Evolutionary conservation across 2,329 filamentous ascomycete genomes (phyloP).

Genomic region (Mycosphaerella arachidis): DNA sequence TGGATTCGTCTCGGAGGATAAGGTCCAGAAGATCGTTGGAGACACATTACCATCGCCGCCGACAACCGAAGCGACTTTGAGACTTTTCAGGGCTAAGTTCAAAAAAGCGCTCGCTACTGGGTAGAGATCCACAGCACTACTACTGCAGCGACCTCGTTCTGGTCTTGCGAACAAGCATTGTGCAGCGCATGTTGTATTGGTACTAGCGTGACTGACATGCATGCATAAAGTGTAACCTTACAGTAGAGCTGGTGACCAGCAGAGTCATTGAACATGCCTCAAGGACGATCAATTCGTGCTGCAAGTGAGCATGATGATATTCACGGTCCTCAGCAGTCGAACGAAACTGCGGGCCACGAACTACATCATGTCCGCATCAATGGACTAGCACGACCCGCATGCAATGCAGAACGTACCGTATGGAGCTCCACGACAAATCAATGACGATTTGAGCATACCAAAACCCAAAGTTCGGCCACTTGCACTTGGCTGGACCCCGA

Average conservation of each 20-base stretch:
- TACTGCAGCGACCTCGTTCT: background rate
- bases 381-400: background rate
- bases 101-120: slow-evolving; percentile 29
- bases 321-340: background rate
- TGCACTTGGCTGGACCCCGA: background rate
- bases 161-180: background rate
- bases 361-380: background rate
- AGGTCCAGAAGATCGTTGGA: slow-evolving; percentile 30
- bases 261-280: background rate
- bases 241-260: background rate
- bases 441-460: background rate
- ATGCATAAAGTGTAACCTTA: background rate
- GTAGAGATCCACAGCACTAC: slow-evolving; percentile 1
- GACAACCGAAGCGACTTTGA: slow-evolving; percentile 28
- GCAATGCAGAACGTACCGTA: background rate
- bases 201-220: background rate
- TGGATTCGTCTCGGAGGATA: slow-evolving; percentile 24
- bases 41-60: slow-evolving; percentile 29
- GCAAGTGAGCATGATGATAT: background rate
- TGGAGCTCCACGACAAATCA: background rate
- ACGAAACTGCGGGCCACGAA: background rate
- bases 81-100: slow-evolving; percentile 32
- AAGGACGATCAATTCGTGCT: background rate
- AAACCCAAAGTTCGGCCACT: background rate
- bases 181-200: background rate